Base-by-base conservation (phyloP, 176 grass and related monocot genomes). In the Avena sativa region DNA sequence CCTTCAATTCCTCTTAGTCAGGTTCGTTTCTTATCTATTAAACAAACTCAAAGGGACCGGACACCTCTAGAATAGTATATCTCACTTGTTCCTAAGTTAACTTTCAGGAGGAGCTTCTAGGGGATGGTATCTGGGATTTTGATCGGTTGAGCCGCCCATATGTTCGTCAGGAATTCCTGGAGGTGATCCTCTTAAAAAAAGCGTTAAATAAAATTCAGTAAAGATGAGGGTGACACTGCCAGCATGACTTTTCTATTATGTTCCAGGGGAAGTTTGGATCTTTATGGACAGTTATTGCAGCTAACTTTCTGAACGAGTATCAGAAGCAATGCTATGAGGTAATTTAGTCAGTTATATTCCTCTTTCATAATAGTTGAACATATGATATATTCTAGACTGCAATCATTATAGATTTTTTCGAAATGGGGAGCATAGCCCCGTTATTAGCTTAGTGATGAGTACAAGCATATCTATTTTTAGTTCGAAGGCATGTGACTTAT, bases 1-100 rank as follows among this genome's bases (percentile, higher is more conserved):
- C 97, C 97, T 85, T 99, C 94, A 46, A 99, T 99, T 81, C 69
- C 97, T 86, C 91, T 99, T 88, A 96, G 92, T 84, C 92, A 99
- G 97, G 97, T 96, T 86, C 5, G 90, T 82, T 91, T 91, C 21
- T 81, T 78, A 65, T 32, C 28, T 51, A 16, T 78, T 63, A n/a
- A 55, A 19, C 26, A 79, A 85, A 79, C 34, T 55, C 64, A 75
- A 80, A 55, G 43, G 10, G 40, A 9, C 40, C 9, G 36, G 57
- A 82, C 36, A 43, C 58, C 55, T 83, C 69, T 11, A 20, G 46
- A 84, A 16, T 91, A 82, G 38, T 83, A 86, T 71, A 84, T 92
- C 86, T 85, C 26, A 77, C 76, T 21, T 87, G 21, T 93, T 74
- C 73, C 32, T 71, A 43, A 61, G 60, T 92, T 92, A 56, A 85